Base-by-base conservation (phyloP, 805 yeast genomes). In the Pichia insulana region DNA sequence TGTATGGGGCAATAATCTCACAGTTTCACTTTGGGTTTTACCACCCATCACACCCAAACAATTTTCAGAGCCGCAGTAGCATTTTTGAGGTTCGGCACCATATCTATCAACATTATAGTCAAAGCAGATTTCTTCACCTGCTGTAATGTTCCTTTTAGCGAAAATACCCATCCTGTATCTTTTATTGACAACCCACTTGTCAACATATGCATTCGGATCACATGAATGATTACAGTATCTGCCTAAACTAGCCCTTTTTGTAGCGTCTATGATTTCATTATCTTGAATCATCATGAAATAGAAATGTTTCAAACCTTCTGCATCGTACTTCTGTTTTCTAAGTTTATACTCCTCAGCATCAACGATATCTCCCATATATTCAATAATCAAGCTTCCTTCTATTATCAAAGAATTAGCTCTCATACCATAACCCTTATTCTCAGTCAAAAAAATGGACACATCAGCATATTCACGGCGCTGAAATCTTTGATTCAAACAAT, bases 31-130 rank as follows among this genome's bases (percentile, higher is more conserved):
- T 65, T 92, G 98, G 2, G 96, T 90, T 62, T 88, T 89, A 38
- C 98, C 98, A 50, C 97, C 98, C 68, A 90, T 76, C 50, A 83
- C 81, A 28, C 97, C 96, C 34, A 87, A 72, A 71, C 98, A 90
- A 62, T 87, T 89, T 25, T 83, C 70, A 50, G 88, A 94, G 3
- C 95, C 96, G 66, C 98, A 90, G 62, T 83, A 84, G 64, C 98
- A 90, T 27, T 84, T 83, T 64, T 92, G 97, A 12, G 94, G 87
- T 45, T 80, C 81, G 2, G 97, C 95, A 26, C 98, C 98, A 59
- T 89, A 90, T 49, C 97, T 70, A 62, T 90, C 98, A 28, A 92
- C 97, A 55, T 90, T 90, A 62, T 90, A 90, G 57, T 83, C 89
- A 60, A 83, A 83, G 1, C 97, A 86, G 51, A 90, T 77, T 59